Evolutionary conservation across 2,329 filamentous ascomycete species (phyloP).

Genomic region (Ascochyta fabae): DNA sequence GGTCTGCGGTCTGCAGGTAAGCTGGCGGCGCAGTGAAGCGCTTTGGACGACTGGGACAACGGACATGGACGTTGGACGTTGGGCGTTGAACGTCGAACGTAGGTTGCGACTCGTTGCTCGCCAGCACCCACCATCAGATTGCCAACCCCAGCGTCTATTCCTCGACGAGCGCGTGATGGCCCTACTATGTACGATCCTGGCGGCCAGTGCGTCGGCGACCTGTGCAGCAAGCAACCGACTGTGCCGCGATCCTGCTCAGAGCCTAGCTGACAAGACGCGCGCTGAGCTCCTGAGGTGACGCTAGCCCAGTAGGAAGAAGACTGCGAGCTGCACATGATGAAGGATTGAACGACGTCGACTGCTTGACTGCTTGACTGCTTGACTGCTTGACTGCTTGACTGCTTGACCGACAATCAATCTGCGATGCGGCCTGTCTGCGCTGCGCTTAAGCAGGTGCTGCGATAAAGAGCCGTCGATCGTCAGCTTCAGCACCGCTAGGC

Average conservation of each 20-base stretch:
- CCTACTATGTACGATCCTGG: conserved; percentile 20
- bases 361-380: conserved; percentile 1
- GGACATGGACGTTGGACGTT: not conserved
- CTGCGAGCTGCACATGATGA: conserved; percentile 42
- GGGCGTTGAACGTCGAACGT: too few relatives aligned
- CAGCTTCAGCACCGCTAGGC: conserved; percentile 3
- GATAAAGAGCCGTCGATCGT: conserved; percentile 24
- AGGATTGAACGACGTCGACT: not conserved
- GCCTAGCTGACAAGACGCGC: conserved; percentile 36
- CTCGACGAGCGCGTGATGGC: not conserved
- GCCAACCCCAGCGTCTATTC: conserved; percentile 14
- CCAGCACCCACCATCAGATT: too few relatives aligned
- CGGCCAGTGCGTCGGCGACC: conserved; percentile 40
- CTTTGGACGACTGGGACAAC: conserved; percentile 9
- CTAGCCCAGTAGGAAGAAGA: conserved; percentile 37
- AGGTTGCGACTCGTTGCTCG: too few relatives aligned
- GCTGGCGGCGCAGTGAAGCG: conserved; percentile 22
- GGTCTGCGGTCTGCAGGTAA: conserved; percentile 1
- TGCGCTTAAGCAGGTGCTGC: conserved; percentile 35
- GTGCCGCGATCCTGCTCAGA: conserved; percentile 29
- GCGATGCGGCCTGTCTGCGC: conserved; percentile 2
- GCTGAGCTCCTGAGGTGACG: conserved; percentile 27
- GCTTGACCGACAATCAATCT: conserved; percentile 15
- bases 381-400: not conserved
- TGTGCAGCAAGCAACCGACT: conserved; percentile 22